Evolutionary conservation across 257 asterid species (phyloP).

Genomic region (Nicotiana attenuata): DNA sequence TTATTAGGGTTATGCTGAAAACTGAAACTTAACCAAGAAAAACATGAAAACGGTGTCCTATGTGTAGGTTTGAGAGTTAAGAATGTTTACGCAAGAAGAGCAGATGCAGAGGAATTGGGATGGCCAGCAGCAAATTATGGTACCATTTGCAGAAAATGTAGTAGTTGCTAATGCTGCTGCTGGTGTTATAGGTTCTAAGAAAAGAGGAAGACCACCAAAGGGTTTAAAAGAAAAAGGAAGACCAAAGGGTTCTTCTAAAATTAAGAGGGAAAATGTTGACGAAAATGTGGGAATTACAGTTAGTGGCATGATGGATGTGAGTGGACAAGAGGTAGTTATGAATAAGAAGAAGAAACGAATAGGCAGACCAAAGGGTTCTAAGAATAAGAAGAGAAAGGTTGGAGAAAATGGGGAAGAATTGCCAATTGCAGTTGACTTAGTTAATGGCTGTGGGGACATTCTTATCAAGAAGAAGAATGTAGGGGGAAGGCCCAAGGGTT

Average conservation of each 20-base stretch:
- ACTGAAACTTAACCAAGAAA: neutral
- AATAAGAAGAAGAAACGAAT: conserved; percentile 16
- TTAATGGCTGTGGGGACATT: neutral
- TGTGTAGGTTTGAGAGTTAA: too few species aligned
- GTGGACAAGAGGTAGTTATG: neutral
- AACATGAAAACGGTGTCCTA: neutral
- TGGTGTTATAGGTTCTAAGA: neutral
- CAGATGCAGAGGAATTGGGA: conserved; percentile 9
- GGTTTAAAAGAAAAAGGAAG: neutral
- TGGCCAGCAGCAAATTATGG: neutral
- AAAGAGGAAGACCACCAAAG: neutral
- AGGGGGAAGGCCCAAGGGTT: conserved; percentile 16
- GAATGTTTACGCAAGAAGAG: too few species aligned
- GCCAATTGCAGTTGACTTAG: neutral
- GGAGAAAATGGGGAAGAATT: neutral
- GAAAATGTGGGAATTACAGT: neutral
- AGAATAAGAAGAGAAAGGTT: conserved; percentile 17
- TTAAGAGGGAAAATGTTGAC: neutral
- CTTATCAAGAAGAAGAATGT: conserved; percentile 6
- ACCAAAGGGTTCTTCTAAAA: conserved; percentile 1
- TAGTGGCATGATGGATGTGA: neutral
- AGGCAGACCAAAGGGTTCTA: conserved; percentile 36
- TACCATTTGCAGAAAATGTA: conserved; percentile 5
- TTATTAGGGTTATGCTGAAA: neutral
- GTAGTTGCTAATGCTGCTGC: neutral